Evolutionary conservation across 345 rosid species (phyloP), one percentile per base, ranked within the genome.

Genomic region (Excoecaria agallocha): DNA sequence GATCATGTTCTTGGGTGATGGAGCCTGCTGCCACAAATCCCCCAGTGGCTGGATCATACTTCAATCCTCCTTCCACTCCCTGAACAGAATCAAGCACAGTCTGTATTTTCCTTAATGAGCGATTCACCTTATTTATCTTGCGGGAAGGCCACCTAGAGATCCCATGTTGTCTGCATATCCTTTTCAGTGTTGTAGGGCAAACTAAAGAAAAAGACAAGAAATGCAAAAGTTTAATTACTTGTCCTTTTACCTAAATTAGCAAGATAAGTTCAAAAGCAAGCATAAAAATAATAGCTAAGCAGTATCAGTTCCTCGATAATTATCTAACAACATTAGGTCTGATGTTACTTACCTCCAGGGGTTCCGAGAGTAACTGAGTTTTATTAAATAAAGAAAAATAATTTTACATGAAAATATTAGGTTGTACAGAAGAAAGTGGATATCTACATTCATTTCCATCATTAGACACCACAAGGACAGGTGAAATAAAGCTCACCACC

Each of bases 161-260:
- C 25, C 98, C 98, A 55, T 92, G 98, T 73, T 90, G 93, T 79
- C 97, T 88, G 85, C 98, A 94, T 80, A 94, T 94, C 79, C 98
- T 87, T 86, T 94, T 92, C 77, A 92, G 78, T 8, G 98, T 94
- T 25, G 98, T 94, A 15, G 97, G 97, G 84, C 98, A 92, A 79
- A 94, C 98, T 94, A 77, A 83, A 82, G 7, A 58, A 59, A 25
- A 30, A 64, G 13, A 38, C 60, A 71, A 76, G 60, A 62, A 73
- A 81, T 41, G 69, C 24, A 61, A 72, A 74, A 70, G 65, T 25
- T 54, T 19, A 62, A 60, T 12, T 22, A 35, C 55, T 38, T 20
- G 54, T 52, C 52, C 46, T 37, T 72, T 35, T 19, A 41, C 13
- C 25, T 15, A 45, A 66, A 39, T 12, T 43, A 54, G 66, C 12